Conservation (phyloP, 192 early-diverging fungal genomes). For the Podila epicladia region DNA sequence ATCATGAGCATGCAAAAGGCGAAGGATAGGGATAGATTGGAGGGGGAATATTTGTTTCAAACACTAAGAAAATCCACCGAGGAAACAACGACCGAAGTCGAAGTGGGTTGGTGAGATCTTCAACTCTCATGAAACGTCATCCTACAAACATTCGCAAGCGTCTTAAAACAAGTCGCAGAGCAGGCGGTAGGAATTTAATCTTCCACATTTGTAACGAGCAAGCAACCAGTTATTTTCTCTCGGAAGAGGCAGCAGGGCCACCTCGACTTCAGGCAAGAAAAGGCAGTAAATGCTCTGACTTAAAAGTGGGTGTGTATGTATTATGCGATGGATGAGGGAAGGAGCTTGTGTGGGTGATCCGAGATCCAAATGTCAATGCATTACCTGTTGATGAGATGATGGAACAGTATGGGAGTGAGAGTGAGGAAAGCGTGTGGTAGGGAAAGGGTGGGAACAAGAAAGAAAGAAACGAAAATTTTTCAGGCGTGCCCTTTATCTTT, state of each 20-base stretch:
- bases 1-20: background rate
- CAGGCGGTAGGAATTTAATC: conserved; percentile 52
- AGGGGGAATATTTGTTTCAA: conserved; percentile 48
- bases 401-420: background rate
- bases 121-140: conserved; percentile 56
- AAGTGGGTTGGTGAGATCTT: conserved; percentile 48
- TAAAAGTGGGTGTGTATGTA: conserved; percentile 44
- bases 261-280: conserved; percentile 3
- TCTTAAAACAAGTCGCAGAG: conserved; percentile 52
- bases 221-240: conserved; percentile 35
- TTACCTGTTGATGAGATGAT: background rate
- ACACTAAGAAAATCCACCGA: conserved; percentile 50
- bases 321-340: background rate
- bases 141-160: conserved; percentile 52
- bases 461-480: conserved; percentile 2
- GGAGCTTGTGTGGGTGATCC: background rate
- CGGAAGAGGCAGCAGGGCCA: background rate
- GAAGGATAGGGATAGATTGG: background rate
- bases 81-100: background rate
- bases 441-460: background rate
- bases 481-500: conserved; percentile 1
- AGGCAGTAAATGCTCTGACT: conserved; percentile 54
- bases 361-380: background rate
- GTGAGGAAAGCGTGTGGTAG: background rate
- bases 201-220: conserved; percentile 58